A percentile compares a stretch with the other conserved stretches of the same genome.
These are phyloP conservation scores for Pseudonitzschia pungens DNA, from an alignment of 108 stramenopile genomes.

Conservation along the genomic window DNA sequence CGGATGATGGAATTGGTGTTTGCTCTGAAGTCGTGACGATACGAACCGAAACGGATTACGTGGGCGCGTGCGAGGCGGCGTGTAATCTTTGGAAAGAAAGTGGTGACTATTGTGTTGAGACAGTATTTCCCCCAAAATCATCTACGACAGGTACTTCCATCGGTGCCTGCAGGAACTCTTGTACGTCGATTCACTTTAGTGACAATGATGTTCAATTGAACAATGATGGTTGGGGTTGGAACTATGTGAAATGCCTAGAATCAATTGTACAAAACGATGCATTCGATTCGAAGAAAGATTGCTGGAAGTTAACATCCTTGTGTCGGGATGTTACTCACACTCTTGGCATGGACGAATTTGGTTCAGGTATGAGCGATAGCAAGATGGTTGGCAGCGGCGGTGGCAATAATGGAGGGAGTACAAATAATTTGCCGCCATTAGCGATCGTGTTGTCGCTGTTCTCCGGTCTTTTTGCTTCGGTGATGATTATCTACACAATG, in stretches of 20 bases:
- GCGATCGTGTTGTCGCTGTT: slow-evolving; percentile 13
- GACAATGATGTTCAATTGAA: not conserved
- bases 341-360: slow-evolving; percentile 32
- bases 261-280: slow-evolving; percentile 37
- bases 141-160: not conserved
- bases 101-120: slow-evolving; percentile 14
- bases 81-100: slow-evolving; percentile 47
- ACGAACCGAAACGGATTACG: slow-evolving; percentile 34
- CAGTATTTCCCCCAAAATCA: slow-evolving; percentile 5
- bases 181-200: slow-evolving; percentile 23
- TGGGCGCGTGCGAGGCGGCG: slow-evolving; percentile 52
- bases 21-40: slow-evolving; percentile 36
- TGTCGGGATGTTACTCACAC: slow-evolving; percentile 52
- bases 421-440: not conserved
- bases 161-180: slow-evolving; percentile 35
- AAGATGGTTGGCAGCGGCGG: not conserved
- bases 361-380: not conserved
- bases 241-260: slow-evolving; percentile 64
- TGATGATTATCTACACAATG: slow-evolving; percentile 21
- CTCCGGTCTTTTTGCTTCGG: slow-evolving; percentile 20
- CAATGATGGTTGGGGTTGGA: slow-evolving; percentile 68
- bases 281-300: slow-evolving; percentile 21
- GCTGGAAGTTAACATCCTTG: slow-evolving; percentile 51
- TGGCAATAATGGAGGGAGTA: not conserved
- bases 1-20: slow-evolving; percentile 11